Evolutionary conservation across 2,329 filamentous ascomycete species (phyloP).

Genomic region (Talaromyces sp.): DNA sequence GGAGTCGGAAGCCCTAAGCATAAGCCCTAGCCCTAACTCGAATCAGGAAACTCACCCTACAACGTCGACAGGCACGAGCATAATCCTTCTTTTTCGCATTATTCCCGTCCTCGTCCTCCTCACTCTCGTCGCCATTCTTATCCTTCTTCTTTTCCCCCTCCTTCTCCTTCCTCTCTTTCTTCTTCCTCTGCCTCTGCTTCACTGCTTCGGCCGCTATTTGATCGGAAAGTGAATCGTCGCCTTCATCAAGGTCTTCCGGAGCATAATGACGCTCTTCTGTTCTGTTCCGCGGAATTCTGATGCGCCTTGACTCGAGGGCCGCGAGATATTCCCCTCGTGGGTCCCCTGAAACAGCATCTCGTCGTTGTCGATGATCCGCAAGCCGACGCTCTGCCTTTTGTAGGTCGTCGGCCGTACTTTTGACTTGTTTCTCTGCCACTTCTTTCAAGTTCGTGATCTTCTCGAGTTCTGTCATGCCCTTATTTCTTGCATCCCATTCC

Average conservation of each 20-base stretch:
- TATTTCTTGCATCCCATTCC: background rate
- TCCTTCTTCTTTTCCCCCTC: background rate
- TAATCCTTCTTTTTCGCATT: background rate
- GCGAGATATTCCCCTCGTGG: background rate
- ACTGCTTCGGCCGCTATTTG: background rate
- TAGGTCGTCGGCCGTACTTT: background rate
- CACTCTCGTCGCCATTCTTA: background rate
- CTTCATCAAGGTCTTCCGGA: background rate
- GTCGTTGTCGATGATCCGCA: background rate
- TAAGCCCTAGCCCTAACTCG: background rate
- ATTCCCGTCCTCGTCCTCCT: background rate
- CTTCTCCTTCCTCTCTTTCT: background rate
- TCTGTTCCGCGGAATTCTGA: background rate
- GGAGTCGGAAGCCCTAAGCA: background rate
- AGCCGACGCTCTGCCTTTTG: background rate
- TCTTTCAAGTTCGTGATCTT: background rate
- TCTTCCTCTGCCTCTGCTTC: background rate
- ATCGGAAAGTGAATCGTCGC: conserved; percentile 9
- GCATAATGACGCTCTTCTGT: background rate
- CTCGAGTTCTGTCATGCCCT: background rate
- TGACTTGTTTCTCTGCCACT: background rate
- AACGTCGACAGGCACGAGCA: conserved; percentile 9
- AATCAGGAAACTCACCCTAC: conserved; percentile 8
- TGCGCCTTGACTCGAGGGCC: background rate
- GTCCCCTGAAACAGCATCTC: background rate